Percentiles rank a stretch among this genome's conserved stretches.
These are phyloP conservation scores for Simmondsia chinensis DNA, from an alignment of 148 eudicot genomes.

Conservation along the genomic window DNA sequence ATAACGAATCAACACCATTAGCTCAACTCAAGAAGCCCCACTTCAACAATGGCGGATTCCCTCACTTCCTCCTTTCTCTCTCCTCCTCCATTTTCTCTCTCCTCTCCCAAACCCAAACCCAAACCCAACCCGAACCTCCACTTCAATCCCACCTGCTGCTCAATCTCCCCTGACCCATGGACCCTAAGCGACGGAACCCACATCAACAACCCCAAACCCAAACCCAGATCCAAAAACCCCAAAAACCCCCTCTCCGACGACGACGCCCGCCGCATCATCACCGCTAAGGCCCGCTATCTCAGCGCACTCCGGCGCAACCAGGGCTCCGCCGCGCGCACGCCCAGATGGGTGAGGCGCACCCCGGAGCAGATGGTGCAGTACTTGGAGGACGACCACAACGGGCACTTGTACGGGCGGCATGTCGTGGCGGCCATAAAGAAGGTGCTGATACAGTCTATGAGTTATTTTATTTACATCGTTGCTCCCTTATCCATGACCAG, in stretches of 20 bases:
- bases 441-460: too few species aligned
- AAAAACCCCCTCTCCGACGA: conserved; percentile 72
- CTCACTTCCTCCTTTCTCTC: conserved; percentile 39
- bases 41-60: too few species aligned
- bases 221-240: conserved; percentile 63
- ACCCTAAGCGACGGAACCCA: conserved; percentile 58
- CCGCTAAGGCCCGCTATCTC: conserved; percentile 46
- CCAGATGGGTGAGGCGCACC: conserved; percentile 64
- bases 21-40: too few species aligned
- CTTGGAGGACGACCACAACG: conserved; percentile 72
- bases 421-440: conserved; percentile 72
- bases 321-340: conserved; percentile 65
- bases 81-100: conserved; percentile 20
- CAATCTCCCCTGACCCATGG: conserved; percentile 71
- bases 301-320: conserved; percentile 40
- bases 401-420: conserved; percentile 73
- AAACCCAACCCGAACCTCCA: not conserved
- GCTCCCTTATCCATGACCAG: too few species aligned
- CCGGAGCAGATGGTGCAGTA: conserved; percentile 92
- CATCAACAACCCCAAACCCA: conserved; percentile 32
- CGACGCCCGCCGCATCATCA: conserved; percentile 78
- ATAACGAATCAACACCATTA: too few species aligned
- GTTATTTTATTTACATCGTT: too few species aligned
- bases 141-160: conserved; percentile 15
- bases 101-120: conserved; percentile 10